Percentiles rank a stretch among this genome's conserved stretches.
These are phyloP conservation scores for Didymella segeticola DNA, from an alignment of 2,329 filamentous ascomycete genomes.

Conservation along the genomic window DNA sequence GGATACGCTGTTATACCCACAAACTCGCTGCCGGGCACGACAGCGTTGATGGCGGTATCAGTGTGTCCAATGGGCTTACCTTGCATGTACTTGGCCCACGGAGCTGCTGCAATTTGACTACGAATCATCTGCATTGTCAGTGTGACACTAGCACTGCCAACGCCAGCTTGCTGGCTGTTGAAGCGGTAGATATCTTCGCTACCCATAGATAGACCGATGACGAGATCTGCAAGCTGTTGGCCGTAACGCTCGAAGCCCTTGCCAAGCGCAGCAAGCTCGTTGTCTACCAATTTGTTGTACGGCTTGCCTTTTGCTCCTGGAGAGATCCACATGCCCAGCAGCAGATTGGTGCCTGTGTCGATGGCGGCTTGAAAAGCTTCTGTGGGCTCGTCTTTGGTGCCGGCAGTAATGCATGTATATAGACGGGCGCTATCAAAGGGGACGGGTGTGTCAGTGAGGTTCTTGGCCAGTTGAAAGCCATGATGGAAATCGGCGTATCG, in stretches of 20 bases:
- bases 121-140: slow-evolving; percentile 55
- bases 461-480: slow-evolving; percentile 32
- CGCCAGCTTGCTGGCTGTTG: slow-evolving; percentile 61
- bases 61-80: slow-evolving; percentile 53
- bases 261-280: slow-evolving; percentile 40
- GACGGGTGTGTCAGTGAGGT: slow-evolving; percentile 45
- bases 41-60: slow-evolving; percentile 35
- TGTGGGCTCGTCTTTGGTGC: slow-evolving; percentile 63
- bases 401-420: slow-evolving; percentile 67
- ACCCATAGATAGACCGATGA: slow-evolving; percentile 46
- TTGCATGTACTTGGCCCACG: slow-evolving; percentile 52
- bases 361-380: slow-evolving; percentile 50
- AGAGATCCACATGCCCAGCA: slow-evolving; percentile 43
- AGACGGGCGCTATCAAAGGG: slow-evolving; percentile 73
- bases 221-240: slow-evolving; percentile 59
- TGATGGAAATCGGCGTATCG: slow-evolving; percentile 30
- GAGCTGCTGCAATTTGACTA: slow-evolving; percentile 63
- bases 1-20: slow-evolving; percentile 45
- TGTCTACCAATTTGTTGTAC: slow-evolving; percentile 20
- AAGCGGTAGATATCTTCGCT: slow-evolving; percentile 66
- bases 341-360: slow-evolving; percentile 38
- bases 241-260: slow-evolving; percentile 43
- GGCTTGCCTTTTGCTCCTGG: slow-evolving; percentile 50
- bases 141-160: slow-evolving; percentile 67
- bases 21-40: slow-evolving; percentile 41